Evolutionary conservation across 2,329 filamentous ascomycete genomes (phyloP).

Genomic region (Fonsecaea erecta): DNA sequence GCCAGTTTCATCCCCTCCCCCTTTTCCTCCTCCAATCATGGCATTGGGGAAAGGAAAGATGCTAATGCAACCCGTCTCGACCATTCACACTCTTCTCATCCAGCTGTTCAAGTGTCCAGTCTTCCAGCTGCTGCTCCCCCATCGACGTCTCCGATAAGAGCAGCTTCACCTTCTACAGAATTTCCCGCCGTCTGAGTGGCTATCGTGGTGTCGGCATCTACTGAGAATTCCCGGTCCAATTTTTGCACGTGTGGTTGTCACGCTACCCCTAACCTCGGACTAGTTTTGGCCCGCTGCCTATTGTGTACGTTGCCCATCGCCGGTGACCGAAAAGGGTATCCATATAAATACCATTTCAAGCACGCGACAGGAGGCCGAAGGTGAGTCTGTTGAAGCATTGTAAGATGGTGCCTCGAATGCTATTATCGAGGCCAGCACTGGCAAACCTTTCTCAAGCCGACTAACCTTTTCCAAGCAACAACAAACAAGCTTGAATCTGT

Average conservation of each 20-base stretch:
- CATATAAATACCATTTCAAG: not conserved
- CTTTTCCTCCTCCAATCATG: constrained; percentile 8
- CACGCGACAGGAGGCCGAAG: not conserved
- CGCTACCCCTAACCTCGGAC: constrained; percentile 6
- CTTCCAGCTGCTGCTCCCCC: not conserved
- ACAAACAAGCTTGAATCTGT: not conserved
- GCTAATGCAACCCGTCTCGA: constrained; percentile 13
- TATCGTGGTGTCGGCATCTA: not conserved
- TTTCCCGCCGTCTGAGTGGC: not conserved
- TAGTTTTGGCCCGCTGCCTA: constrained; percentile 18
- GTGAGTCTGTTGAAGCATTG: not conserved
- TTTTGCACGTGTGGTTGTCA: not conserved
- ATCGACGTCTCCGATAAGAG: not conserved
- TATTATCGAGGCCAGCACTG: not conserved
- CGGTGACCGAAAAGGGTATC: constrained; percentile 11
- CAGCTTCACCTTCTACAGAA: not conserved
- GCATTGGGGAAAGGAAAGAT: not conserved
- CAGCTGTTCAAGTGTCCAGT: not conserved
- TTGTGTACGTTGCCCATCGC: not conserved
- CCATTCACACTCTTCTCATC: constrained; percentile 5
- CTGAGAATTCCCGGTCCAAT: not conserved
- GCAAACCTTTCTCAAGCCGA: not conserved
- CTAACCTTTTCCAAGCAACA: not conserved
- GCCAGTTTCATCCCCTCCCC: constrained; percentile 6
- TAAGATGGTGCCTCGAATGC: not conserved